A percentile compares a stretch with the other conserved stretches of the same genome.
These are phyloP conservation scores for Volvox reticuliferus DNA, from an alignment of 139 green algal genomes.

Conservation along the genomic window DNA sequence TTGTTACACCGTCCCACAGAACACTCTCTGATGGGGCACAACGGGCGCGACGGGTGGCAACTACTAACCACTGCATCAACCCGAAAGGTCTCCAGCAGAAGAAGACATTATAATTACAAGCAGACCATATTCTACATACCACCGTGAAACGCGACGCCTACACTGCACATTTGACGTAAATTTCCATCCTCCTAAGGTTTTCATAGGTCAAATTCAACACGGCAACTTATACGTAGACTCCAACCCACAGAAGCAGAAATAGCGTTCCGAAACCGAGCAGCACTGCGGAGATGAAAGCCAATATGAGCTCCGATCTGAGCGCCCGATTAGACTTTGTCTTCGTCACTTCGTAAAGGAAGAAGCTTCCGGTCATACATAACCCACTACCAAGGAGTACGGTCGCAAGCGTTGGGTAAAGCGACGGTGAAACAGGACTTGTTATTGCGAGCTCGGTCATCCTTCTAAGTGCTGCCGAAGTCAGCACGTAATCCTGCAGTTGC, in stretches of 20 bases:
- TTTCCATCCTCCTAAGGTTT: no score
- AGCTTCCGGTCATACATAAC: conserved; percentile 46
- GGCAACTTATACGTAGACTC: conserved; percentile 59
- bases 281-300: conserved; percentile 55
- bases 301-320: conserved; percentile 45
- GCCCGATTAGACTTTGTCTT: conserved; percentile 56
- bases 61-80: no score
- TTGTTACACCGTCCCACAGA: no score
- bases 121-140: no score
- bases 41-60: no score
- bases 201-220: no score
- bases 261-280: conserved; percentile 59
- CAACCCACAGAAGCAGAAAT: conserved; percentile 66
- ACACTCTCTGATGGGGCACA: no score
- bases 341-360: conserved; percentile 66
- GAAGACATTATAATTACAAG: no score
- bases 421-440: conserved; percentile 42
- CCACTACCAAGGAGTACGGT: conserved; percentile 48
- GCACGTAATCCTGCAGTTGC: no score
- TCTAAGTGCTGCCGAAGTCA: neutral
- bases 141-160: no score
- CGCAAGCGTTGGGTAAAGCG: conserved; percentile 57
- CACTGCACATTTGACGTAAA: no score
- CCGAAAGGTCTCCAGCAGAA: no score
- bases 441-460: conserved; percentile 22